Evolutionary conservation across 345 rosid species (phyloP), one percentile per base, ranked within the genome.

Genomic region (Bretschneidera sinensis): DNA sequence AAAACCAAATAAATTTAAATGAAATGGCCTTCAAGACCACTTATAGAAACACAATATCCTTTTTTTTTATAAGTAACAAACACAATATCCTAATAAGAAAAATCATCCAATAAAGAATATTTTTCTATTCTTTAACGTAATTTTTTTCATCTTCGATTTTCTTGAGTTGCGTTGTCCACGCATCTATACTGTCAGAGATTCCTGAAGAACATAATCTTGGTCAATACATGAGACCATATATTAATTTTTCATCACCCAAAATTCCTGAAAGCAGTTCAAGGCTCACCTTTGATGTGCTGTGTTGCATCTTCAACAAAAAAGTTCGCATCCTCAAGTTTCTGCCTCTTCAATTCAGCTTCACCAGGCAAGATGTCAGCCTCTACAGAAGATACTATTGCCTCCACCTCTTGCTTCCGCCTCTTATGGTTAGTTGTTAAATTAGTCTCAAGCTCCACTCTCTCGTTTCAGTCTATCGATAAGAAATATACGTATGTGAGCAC

Each of bases 381-480:
- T 23, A 81, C 76, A 45, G 87, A 81, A 58, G 87, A 79, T 74
- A 85, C 73, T 47, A 80, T 69, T 58, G 87, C 88, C 76, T 94
- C 87, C 73, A 90, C 81, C 80, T 90, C 97, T 74, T 79, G 88
- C 73, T 74, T 90, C 69, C 95, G 84, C 80, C 99, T 85, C 86
- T 82, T 83, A 70, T 90, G 83, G 71, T 90, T 94, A 60, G 99
- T 86, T 61, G 95, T 71, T 47, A 94, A 79, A 74, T 94, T 90
- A 51, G 88, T 78, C 84, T 94, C 99, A 25, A 94, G 84, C 79
- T 94, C 97, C 6, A 97, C 86, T 94, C 90, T 78, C 97, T 88
- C 19, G 95, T 69, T 78, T 94, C 96, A 57, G 78, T 82, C 99
- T 94, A 65, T 51, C 54, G 65, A 55, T n/a, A n/a, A 55, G 51